Percentiles rank a stretch among this genome's conserved stretches.
Conservation (phyloP, 1,284 basidiomycete genomes). For the Moesziomyces parantarcticus region DNA sequence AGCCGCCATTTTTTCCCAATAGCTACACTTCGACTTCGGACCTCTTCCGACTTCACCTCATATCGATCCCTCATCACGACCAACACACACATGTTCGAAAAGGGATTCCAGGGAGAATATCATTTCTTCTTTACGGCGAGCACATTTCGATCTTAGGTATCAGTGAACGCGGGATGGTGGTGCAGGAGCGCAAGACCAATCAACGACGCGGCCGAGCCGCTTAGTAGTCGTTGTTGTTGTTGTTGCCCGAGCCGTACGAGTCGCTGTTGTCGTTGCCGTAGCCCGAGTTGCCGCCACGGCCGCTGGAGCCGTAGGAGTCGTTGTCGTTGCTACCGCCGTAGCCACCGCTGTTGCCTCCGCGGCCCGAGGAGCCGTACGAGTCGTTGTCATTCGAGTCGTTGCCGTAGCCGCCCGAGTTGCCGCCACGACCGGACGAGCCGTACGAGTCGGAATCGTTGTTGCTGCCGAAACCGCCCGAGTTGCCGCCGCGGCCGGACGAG, state of each 20-base stretch:
- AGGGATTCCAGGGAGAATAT: too few species aligned
- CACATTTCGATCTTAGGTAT: background rate
- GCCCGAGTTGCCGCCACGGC: background rate
- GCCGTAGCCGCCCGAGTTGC: conserved; percentile 1
- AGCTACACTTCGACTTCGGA: too few species aligned
- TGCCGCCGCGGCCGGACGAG: conserved; percentile 6
- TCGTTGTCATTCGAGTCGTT: conserved; percentile 22
- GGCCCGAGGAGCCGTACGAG: conserved; percentile 15
- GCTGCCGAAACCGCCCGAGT: too few species aligned
- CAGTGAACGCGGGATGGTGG: background rate
- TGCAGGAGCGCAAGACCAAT: background rate
- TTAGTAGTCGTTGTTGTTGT: conserved; percentile 31
- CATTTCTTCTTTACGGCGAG: too few species aligned
- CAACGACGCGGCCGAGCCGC: background rate
- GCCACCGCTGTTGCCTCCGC: conserved; percentile 1
- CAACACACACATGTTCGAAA: too few species aligned
- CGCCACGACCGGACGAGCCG: conserved; percentile 6
- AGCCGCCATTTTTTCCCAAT: too few species aligned
- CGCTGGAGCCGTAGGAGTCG: conserved; percentile 9
- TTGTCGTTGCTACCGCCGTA: conserved; percentile 11
- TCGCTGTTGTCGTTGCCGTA: conserved; percentile 14
- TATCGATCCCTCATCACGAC: too few species aligned
- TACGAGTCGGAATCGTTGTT: conserved; percentile 5
- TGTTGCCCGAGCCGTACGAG: conserved; percentile 18
- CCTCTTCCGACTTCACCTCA: too few species aligned